Evolutionary conservation across 345 rosid genomes (phyloP).

Genomic region (Salix exigua): DNA sequence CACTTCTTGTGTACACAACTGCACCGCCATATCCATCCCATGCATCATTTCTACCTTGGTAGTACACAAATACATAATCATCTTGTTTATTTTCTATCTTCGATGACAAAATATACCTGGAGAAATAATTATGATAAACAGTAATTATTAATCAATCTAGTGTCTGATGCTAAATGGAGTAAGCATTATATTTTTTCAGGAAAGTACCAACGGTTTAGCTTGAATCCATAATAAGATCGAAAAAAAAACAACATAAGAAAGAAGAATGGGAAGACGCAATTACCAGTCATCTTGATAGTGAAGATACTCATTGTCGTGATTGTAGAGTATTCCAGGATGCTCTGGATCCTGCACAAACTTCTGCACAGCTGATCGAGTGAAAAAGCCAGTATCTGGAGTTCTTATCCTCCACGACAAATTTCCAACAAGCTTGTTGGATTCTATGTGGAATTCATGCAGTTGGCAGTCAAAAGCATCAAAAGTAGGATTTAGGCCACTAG

Average conservation of each 20-base stretch:
- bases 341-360: slow-evolving; percentile 71
- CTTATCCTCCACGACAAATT: slow-evolving; percentile 78
- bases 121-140: not conserved
- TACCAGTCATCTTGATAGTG: slow-evolving; percentile 98
- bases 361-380: slow-evolving; percentile 66
- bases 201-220: not conserved
- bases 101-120: slow-evolving; percentile 84
- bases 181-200: not conserved
- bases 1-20: slow-evolving; percentile 82
- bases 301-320: slow-evolving; percentile 90
- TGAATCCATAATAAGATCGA: not conserved
- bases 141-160: not conserved
- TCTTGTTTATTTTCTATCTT: slow-evolving; percentile 63
- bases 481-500: slow-evolving; percentile 88
- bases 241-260: not conserved
- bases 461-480: slow-evolving; percentile 86
- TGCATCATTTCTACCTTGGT: slow-evolving; percentile 85
- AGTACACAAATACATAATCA: slow-evolving; percentile 80
- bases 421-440: slow-evolving; percentile 67
- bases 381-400: slow-evolving; percentile 71
- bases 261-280: slow-evolving; percentile 2
- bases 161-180: not conserved
- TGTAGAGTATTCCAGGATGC: slow-evolving; percentile 70
- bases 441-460: slow-evolving; percentile 75
- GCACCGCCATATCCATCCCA: slow-evolving; percentile 99